Evolutionary conservation across 2,329 filamentous ascomycete genomes (phyloP).

Genomic region (Basipetospora chlamydospora): DNA sequence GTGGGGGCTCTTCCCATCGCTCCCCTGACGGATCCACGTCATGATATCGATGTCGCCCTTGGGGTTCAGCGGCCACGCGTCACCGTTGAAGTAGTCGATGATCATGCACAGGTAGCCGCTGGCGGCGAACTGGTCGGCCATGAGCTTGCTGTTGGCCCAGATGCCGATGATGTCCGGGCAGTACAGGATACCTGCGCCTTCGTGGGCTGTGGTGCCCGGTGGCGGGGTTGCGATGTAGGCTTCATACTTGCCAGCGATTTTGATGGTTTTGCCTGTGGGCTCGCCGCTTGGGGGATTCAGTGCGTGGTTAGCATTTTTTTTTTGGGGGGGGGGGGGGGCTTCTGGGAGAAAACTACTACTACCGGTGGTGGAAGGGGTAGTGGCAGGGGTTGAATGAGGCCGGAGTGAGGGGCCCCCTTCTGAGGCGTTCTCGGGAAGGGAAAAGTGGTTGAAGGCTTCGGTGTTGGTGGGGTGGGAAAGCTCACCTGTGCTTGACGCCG

Average conservation of each 20-base stretch:
- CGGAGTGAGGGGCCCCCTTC: no score
- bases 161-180: constrained; percentile 36
- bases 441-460: no score
- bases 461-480: neutral
- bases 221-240: constrained; percentile 36
- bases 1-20: constrained; percentile 31
- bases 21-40: constrained; percentile 22
- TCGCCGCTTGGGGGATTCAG: constrained; percentile 24
- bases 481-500: constrained; percentile 30
- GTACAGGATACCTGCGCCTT: constrained; percentile 24
- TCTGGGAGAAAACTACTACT: no score
- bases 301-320: neutral
- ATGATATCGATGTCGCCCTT: constrained; percentile 14
- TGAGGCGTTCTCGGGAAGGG: no score
- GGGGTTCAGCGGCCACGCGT: constrained; percentile 29
- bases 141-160: constrained; percentile 24
- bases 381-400: no score
- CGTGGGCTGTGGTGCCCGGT: constrained; percentile 11
- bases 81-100: constrained; percentile 19
- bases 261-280: constrained; percentile 30
- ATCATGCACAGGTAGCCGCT: constrained; percentile 19
- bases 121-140: constrained; percentile 22
- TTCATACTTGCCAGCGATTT: constrained; percentile 27
- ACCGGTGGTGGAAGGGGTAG: no score
- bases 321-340: neutral